These are phyloP conservation scores for Lasiodiplodia theobromae DNA, from an alignment of 2,329 filamentous ascomycete genomes.

Conservation along the genomic window DNA sequence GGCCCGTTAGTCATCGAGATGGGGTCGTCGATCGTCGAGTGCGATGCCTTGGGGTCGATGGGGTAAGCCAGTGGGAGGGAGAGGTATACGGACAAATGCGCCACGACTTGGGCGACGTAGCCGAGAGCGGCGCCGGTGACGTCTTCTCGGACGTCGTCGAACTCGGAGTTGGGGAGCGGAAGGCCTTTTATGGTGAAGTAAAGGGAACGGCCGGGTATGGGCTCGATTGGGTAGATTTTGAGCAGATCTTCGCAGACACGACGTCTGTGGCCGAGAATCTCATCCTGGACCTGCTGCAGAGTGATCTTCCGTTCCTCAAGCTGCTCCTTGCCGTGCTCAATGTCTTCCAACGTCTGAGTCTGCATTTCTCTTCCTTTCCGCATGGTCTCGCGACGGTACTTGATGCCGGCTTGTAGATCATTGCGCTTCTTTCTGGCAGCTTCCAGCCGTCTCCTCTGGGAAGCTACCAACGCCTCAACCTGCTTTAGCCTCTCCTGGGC, in stretches of 20 bases:
- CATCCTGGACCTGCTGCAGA: conserved; percentile 65
- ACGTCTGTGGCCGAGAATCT: conserved; percentile 83
- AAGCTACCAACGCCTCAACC: conserved; percentile 61
- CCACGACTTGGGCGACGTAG: conserved; percentile 76
- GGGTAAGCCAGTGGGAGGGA: conserved; percentile 81
- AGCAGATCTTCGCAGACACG: conserved; percentile 86
- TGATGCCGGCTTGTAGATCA: conserved; percentile 72
- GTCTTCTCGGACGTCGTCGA: conserved; percentile 74
- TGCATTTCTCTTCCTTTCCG: conserved; percentile 67
- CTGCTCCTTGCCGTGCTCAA: conserved; percentile 58
- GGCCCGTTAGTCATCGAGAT: conserved; percentile 60
- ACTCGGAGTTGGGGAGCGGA: conserved; percentile 79
- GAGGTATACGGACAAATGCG: conserved; percentile 83
- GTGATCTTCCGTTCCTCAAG: conserved; percentile 62
- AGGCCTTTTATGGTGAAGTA: conserved; percentile 84
- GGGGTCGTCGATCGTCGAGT: conserved; percentile 77
- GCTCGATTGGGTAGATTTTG: conserved; percentile 80
- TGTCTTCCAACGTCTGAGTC: conserved; percentile 64
- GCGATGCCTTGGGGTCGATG: conserved; percentile 74
- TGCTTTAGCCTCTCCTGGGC: conserved; percentile 53
- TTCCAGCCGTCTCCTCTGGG: conserved; percentile 72
- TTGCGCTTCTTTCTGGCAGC: conserved; percentile 68
- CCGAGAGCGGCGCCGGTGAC: conserved; percentile 82
- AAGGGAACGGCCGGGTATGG: conserved; percentile 68
- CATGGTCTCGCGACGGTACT: conserved; percentile 72